These are phyloP conservation scores for Mycosarcoma mackinlayi DNA, from an alignment of 1,284 basidiomycete species.

Conservation along the genomic window DNA sequence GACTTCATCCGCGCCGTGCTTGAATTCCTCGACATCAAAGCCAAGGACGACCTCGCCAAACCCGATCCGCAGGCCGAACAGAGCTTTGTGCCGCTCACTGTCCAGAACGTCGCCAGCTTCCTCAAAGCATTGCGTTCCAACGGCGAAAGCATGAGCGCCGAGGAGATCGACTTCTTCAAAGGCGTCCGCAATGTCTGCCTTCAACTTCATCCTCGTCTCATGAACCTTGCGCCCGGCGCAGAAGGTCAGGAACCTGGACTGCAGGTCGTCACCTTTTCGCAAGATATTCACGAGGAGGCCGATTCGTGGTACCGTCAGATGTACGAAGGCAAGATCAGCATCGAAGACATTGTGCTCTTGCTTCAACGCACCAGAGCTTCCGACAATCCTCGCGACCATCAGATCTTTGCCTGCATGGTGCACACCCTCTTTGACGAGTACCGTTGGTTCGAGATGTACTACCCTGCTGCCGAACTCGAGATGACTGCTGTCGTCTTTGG, in stretches of 20 bases:
- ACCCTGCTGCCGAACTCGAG: constrained; percentile 90
- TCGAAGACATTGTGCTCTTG: constrained; percentile 91
- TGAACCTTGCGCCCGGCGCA: constrained; percentile 86
- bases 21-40: constrained; percentile 65
- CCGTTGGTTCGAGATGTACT: constrained; percentile 94
- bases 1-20: constrained; percentile 81
- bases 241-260: constrained; percentile 91
- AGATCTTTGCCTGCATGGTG: constrained; percentile 97
- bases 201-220: constrained; percentile 94
- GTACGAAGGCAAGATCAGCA: constrained; percentile 90
- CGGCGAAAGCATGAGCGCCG: constrained; percentile 70
- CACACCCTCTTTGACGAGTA: constrained; percentile 99
- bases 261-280: constrained; percentile 84
- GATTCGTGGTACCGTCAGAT: constrained; percentile 97
- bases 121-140: constrained; percentile 64
- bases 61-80: constrained; percentile 66
- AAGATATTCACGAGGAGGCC: constrained; percentile 86
- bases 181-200: constrained; percentile 93
- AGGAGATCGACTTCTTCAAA: constrained; percentile 87
- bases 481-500: constrained; percentile 98
- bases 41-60: constrained; percentile 64
- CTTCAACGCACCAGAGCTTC: constrained; percentile 88
- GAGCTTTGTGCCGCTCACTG: constrained; percentile 63
- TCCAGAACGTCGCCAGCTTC: constrained; percentile 64
- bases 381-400: constrained; percentile 84